A percentile compares a stretch with the other conserved stretches of the same genome.
phyloP scores from a whole-genome alignment of 2,329 filamentous ascomycete species.

The Fusarium sp. region DNA sequence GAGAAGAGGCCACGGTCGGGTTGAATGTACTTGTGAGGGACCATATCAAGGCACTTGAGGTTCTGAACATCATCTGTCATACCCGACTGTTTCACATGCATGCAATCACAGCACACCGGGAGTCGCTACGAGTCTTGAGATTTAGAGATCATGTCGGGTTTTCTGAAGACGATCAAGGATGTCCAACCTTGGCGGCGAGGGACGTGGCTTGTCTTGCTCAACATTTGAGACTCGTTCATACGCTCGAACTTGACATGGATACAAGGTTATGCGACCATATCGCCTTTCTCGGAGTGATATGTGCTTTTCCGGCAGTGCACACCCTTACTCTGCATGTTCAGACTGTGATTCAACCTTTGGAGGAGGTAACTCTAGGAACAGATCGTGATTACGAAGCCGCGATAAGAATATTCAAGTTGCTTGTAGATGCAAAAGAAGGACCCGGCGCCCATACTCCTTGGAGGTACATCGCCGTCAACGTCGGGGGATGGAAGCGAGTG shows the following conservation, averaged over 20 bases:
- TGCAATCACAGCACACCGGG: slow-evolving; percentile 53
- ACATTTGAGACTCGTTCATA: slow-evolving; percentile 49
- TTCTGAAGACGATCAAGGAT: slow-evolving; percentile 54
- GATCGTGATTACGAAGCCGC: slow-evolving; percentile 55
- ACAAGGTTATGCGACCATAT: slow-evolving; percentile 49
- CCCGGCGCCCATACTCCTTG: slow-evolving; percentile 44
- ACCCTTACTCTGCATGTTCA: slow-evolving; percentile 58
- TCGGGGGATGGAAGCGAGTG: slow-evolving; percentile 59
- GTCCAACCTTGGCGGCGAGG: slow-evolving; percentile 54
- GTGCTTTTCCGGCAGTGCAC: slow-evolving; percentile 54
- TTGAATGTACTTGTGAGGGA: slow-evolving; percentile 54
- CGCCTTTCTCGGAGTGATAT: slow-evolving; percentile 54
- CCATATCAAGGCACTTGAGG: slow-evolving; percentile 52
- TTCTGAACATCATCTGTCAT: slow-evolving; percentile 57
- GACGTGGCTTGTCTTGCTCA: slow-evolving; percentile 51
- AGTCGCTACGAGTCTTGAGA: slow-evolving; percentile 52
- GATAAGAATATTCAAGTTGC: slow-evolving; percentile 48
- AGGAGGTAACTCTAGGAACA: slow-evolving; percentile 39
- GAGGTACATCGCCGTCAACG: slow-evolving; percentile 58
- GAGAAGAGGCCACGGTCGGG: slow-evolving; percentile 53
- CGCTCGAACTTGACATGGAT: slow-evolving; percentile 62
- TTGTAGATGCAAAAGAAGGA: slow-evolving; percentile 48
- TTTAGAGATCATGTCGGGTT: slow-evolving; percentile 61
- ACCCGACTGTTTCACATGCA: slow-evolving; percentile 54
- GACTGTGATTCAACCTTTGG: slow-evolving; percentile 53